These are phyloP conservation scores for Tuber microsphaerosporum DNA, from an alignment of 495 filamentous ascomycete genomes.

Conservation along the genomic window DNA sequence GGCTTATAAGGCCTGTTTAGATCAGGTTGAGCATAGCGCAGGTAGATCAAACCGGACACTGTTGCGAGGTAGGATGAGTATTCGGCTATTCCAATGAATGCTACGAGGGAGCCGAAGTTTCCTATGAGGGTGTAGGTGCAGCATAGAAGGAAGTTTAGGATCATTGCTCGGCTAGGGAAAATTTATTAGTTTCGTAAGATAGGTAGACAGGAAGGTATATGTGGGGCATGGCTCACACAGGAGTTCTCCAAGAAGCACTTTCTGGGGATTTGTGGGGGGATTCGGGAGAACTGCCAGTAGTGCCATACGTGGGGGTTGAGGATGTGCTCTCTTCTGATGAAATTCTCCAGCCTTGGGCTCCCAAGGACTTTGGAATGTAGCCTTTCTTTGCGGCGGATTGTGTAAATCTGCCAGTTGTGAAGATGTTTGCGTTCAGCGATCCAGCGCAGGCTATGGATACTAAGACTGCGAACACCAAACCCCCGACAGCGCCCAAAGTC, in stretches of 20 bases:
- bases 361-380: conserved; percentile 49
- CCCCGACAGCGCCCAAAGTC: conserved; percentile 50
- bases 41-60: not conserved
- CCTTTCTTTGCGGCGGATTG: conserved; percentile 51
- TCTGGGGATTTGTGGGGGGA: not conserved
- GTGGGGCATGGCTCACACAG: not conserved
- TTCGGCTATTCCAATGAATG: not conserved
- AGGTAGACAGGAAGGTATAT: not conserved
- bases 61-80: not conserved
- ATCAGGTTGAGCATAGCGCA: not conserved
- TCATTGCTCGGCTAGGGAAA: not conserved
- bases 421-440: conserved; percentile 52
- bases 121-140: not conserved
- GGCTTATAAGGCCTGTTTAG: not conserved
- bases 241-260: not conserved
- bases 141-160: not conserved
- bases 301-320: not conserved
- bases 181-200: not conserved
- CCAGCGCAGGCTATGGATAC: conserved; percentile 52
- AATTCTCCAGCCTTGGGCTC: conserved; percentile 42
- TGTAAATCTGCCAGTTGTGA: conserved; percentile 53
- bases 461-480: conserved; percentile 47
- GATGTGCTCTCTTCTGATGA: not conserved
- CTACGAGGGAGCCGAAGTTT: not conserved
- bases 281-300: not conserved